phyloP scores from a whole-genome alignment of 345 rosid species.

The Eucalyptus shirleyi region DNA sequence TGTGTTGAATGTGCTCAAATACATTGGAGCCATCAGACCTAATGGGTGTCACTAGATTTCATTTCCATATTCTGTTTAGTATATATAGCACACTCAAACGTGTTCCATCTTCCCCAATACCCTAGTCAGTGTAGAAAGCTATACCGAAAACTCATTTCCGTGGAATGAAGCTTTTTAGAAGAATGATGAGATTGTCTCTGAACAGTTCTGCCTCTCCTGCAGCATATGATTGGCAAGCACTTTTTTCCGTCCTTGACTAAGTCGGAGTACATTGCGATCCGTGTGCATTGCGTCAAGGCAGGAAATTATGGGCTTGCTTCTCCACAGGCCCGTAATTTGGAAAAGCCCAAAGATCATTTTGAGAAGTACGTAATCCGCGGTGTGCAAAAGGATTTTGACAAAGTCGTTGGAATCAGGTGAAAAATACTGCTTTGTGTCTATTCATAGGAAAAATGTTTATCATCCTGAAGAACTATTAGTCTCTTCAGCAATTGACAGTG shows the following conservation, averaged over 20 bases:
- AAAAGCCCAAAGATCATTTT: slow-evolving; percentile 58
- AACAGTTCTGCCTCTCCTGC: not conserved
- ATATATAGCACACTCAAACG: not conserved
- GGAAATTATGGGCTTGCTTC: not conserved
- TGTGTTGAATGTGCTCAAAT: not conserved
- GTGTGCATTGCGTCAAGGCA: slow-evolving; percentile 75
- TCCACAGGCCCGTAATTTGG: slow-evolving; percentile 54
- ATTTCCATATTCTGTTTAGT: not conserved
- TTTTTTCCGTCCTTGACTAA: slow-evolving; percentile 62
- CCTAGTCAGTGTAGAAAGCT: not conserved
- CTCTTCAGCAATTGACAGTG: not conserved
- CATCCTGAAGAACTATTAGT: not conserved
- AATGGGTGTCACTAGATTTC: not conserved
- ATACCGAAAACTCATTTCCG: not conserved
- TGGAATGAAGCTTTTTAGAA: not conserved
- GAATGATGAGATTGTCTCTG: not conserved
- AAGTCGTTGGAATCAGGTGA: not conserved
- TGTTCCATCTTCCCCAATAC: not conserved
- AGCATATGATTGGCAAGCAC: slow-evolving; percentile 83
- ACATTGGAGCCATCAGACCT: not conserved
- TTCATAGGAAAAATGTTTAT: not conserved
- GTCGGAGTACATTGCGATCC: slow-evolving; percentile 66
- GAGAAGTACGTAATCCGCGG: slow-evolving; percentile 27
- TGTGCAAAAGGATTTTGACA: too few species aligned
- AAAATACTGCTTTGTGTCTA: not conserved